These are phyloP conservation scores for Escovopsis weberi DNA, from an alignment of 2,329 filamentous ascomycete species.

Conservation along the genomic window DNA sequence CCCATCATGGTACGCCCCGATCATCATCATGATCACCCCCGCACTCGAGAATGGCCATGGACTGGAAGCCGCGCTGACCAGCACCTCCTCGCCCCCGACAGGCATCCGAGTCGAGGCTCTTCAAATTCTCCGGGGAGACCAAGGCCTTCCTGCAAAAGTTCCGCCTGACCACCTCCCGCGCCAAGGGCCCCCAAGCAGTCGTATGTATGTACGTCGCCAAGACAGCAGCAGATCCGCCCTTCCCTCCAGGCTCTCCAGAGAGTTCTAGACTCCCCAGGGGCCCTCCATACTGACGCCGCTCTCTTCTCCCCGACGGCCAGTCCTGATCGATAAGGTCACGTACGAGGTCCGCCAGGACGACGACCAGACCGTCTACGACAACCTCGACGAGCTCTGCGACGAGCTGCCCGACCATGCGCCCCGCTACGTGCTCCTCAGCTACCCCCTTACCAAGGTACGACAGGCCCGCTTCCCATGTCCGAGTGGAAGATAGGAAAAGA, in stretches of 20 bases:
- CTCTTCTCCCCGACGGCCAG: slow-evolving; percentile 28
- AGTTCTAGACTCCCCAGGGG: background rate
- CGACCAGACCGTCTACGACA: slow-evolving; percentile 61
- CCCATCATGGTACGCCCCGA: background rate
- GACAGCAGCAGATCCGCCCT: background rate
- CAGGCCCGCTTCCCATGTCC: background rate
- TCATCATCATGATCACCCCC: background rate
- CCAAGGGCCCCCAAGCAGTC: slow-evolving; percentile 75
- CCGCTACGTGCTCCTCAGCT: slow-evolving; percentile 78
- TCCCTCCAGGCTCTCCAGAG: background rate
- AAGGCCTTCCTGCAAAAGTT: slow-evolving; percentile 89
- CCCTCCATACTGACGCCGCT: background rate
- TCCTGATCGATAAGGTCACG: slow-evolving; percentile 78
- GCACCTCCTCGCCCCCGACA: slow-evolving; percentile 5
- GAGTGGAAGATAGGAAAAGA: no score
- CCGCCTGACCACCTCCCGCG: slow-evolving; percentile 75
- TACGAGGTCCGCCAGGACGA: slow-evolving; percentile 81
- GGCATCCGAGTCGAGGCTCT: slow-evolving; percentile 71
- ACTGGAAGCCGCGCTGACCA: background rate
- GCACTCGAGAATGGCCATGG: no score
- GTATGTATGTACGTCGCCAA: slow-evolving; percentile 60
- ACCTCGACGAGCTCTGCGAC: slow-evolving; percentile 67
- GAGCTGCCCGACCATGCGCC: slow-evolving; percentile 88
- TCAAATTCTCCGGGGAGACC: slow-evolving; percentile 83
- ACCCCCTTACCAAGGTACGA: slow-evolving; percentile 71